These are phyloP conservation scores for Pyrenophora tritici-repentis DNA, from an alignment of 2,329 filamentous ascomycete species.

Conservation along the genomic window DNA sequence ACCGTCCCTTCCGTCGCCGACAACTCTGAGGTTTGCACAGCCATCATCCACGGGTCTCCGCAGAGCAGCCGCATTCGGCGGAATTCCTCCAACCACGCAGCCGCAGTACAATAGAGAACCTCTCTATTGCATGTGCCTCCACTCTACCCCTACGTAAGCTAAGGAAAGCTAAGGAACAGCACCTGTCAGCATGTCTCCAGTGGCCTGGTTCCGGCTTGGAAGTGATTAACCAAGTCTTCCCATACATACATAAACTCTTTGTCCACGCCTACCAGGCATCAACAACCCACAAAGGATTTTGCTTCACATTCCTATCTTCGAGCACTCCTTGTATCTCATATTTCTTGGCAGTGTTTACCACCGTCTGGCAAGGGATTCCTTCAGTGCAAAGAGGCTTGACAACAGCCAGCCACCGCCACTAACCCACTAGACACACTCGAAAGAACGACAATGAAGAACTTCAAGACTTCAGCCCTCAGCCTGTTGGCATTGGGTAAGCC, in stretches of 20 bases:
- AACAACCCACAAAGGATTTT: not conserved
- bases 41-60: conserved; percentile 35
- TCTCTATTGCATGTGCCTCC: not conserved
- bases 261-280: conserved; percentile 13
- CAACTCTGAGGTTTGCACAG: conserved; percentile 24
- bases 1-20: conserved; percentile 13
- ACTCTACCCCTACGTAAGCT: not conserved
- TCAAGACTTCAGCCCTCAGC: conserved; percentile 22
- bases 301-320: not conserved
- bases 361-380: conserved; percentile 1
- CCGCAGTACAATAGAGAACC: too few relatives aligned
- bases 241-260: conserved; percentile 16
- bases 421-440: too few relatives aligned
- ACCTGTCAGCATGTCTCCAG: conserved; percentile 9
- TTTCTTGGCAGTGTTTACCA: not conserved
- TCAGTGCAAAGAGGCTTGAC: conserved; percentile 1
- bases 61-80: conserved; percentile 27
- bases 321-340: not conserved
- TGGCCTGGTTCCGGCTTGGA: conserved; percentile 3
- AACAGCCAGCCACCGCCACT: too few relatives aligned
- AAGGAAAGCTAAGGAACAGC: too few relatives aligned
- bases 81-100: conserved; percentile 10
- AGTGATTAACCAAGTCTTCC: not conserved
- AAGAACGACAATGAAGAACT: conserved; percentile 15
- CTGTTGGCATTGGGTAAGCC: conserved; percentile 36